A percentile compares a stretch with the other conserved stretches of the same genome.
Conservation (phyloP, 257 asterid species). For the Craterostigma plantagineum region DNA sequence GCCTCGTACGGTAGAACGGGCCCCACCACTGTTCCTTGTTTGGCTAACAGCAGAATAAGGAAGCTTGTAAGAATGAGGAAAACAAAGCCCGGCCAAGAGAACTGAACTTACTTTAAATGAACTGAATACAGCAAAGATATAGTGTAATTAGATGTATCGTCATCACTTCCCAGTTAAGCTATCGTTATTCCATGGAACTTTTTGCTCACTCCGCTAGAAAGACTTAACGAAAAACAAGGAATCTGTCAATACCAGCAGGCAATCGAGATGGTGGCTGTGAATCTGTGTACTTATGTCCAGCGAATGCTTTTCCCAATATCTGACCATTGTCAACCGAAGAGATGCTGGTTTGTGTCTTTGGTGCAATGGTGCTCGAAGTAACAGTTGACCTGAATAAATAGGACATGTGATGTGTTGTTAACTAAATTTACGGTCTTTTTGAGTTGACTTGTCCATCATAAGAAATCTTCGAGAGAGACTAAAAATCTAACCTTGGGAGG, state of each 20-base stretch:
- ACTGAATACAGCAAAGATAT: too few relatives aligned
- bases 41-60: constrained; percentile 20
- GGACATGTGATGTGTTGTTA: not conserved
- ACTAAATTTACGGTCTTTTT: not conserved
- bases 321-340: constrained; percentile 29
- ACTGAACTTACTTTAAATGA: not conserved
- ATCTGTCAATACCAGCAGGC: constrained; percentile 31
- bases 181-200: too few relatives aligned
- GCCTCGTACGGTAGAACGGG: constrained; percentile 46
- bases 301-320: constrained; percentile 21
- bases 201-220: too few relatives aligned
- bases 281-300: constrained; percentile 26
- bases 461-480: not conserved
- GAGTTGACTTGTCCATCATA: not conserved
- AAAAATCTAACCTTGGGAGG: constrained; percentile 54
- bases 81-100: not conserved
- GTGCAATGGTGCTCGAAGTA: constrained; percentile 47
- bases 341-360: constrained; percentile 27
- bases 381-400: constrained; percentile 53
- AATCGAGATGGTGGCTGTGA: constrained; percentile 54
- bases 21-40: constrained; percentile 42
- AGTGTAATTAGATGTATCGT: too few relatives aligned
- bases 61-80: not conserved
- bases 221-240: not conserved
- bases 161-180: too few relatives aligned